Percentiles rank a stretch among this genome's conserved stretches.
Evolutionary conservation across 345 rosid genomes (phyloP).

Genomic region (Iberis pinnata): DNA sequence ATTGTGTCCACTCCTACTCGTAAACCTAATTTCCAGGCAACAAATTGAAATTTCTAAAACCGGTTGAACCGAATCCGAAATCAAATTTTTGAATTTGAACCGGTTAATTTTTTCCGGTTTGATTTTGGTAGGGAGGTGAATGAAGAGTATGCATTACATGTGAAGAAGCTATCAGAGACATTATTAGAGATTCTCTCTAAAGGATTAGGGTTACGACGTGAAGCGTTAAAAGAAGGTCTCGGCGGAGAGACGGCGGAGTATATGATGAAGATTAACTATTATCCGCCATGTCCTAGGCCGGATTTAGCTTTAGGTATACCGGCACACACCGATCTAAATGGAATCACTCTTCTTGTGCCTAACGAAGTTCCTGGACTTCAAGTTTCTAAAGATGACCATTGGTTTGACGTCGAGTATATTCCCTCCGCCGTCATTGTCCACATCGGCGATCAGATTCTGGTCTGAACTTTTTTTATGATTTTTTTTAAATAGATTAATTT

Average conservation of each 20-base stretch:
- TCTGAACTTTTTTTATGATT: no score
- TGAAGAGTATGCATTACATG: slow-evolving; percentile 51
- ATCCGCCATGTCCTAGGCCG: slow-evolving; percentile 65
- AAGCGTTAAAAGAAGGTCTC: slow-evolving; percentile 35
- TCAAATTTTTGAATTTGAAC: no score
- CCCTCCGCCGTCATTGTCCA: slow-evolving; percentile 54
- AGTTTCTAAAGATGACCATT: slow-evolving; percentile 44
- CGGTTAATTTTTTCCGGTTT: neutral
- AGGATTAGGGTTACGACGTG: slow-evolving; percentile 48
- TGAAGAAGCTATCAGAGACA: slow-evolving; percentile 38
- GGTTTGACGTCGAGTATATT: slow-evolving; percentile 57
- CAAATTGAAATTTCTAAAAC: no score
- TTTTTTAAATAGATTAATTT: no score
- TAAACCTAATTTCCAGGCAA: no score
- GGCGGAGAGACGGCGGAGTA: slow-evolving; percentile 52
- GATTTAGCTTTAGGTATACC: slow-evolving; percentile 52
- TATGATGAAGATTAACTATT: slow-evolving; percentile 59
- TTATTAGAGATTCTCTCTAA: slow-evolving; percentile 41
- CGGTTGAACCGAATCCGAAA: no score
- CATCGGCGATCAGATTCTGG: slow-evolving; percentile 68
- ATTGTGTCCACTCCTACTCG: no score
- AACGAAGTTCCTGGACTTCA: slow-evolving; percentile 78
- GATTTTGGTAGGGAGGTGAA: slow-evolving; percentile 39
- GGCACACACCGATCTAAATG: slow-evolving; percentile 57
- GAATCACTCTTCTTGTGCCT: slow-evolving; percentile 57